A percentile compares a stretch with the other conserved stretches of the same genome.
phyloP scores from a whole-genome alignment of 331 rosid genomes.

The Malus hybrid region DNA sequence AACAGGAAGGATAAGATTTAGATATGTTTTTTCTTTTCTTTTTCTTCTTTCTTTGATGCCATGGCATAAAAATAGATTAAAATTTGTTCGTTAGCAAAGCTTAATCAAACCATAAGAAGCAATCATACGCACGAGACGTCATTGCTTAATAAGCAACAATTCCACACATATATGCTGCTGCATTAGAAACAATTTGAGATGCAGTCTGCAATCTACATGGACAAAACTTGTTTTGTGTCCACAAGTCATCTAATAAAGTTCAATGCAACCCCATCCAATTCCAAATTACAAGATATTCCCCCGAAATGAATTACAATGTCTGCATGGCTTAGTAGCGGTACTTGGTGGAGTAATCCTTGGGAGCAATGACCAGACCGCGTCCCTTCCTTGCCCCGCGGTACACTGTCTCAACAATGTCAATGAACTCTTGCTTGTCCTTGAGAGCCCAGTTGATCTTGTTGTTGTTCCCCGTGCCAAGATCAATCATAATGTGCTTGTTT shows the following conservation, averaged over 20 bases:
- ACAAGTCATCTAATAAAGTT: not conserved
- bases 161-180: not conserved
- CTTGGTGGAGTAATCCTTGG: constrained; percentile 94
- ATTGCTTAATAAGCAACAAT: not conserved
- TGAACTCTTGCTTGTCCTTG: constrained; percentile 96
- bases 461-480: constrained; percentile 95
- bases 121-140: too few species aligned
- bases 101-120: too few species aligned
- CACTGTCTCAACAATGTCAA: constrained; percentile 78
- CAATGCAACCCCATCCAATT: not conserved
- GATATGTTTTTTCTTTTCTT: too few species aligned
- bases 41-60: too few species aligned
- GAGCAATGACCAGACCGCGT: constrained; percentile 90
- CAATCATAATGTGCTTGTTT: constrained; percentile 99
- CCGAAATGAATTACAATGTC: not conserved
- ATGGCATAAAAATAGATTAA: too few species aligned
- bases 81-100: too few species aligned
- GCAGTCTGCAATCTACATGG: not conserved
- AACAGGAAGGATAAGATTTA: too few species aligned
- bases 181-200: not conserved
- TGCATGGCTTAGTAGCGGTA: constrained; percentile 58
- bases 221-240: not conserved
- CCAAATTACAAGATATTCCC: not conserved
- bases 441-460: constrained; percentile 97
- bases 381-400: constrained; percentile 91